Base-by-base conservation (phyloP, 805 yeast species). In the Candida khao-thaluensis region DNA sequence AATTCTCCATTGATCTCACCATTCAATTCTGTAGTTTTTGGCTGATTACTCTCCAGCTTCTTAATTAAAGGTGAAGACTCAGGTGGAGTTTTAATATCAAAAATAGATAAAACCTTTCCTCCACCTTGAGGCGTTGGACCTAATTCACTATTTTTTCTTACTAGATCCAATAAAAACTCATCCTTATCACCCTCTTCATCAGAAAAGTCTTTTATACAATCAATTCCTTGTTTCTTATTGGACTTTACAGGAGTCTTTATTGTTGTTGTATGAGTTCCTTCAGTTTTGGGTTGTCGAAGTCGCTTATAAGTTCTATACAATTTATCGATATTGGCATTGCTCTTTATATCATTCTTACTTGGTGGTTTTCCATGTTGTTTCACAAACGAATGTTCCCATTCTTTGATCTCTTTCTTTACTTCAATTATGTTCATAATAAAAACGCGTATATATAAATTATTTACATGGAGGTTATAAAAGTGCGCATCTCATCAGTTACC, bases 81-180 rank as follows among this genome's bases (percentile, higher is more conserved):
- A 5, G 72, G 73, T 0, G 72, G 72, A 5, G 72, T 66, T 26
- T 57, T 45, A 38, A 79, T 65, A 44, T 86, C 95, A 53, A 87
- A 82, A 3, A 87, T 68, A 12, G 93, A 80, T 23, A 85, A 56
- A 0, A 85, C 85, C 38, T 82, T 74, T 0, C 96, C 96, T 44
- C 81, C 72, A 7, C 86, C 72, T 50, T 87, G 95, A 0, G 96
- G 96, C 0, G 96, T 87, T 1, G 96, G 96, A 0, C 95, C 95
- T 9, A 86, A 55, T 43, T 79, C 84, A 3, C 60, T 56, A 30
- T 36, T 42, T 7, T 15, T 22, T 17, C n/a, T 24, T 12, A 35
- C 21, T 11, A 37, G 17, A 8, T 21, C 37, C 8, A 21, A 15
- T 7, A n/a, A 17, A 16, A 7, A 15, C 3, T 35, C 35, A 17